Base-by-base conservation (phyloP, 2,329 filamentous ascomycete species). In the Alternaria viburni region DNA sequence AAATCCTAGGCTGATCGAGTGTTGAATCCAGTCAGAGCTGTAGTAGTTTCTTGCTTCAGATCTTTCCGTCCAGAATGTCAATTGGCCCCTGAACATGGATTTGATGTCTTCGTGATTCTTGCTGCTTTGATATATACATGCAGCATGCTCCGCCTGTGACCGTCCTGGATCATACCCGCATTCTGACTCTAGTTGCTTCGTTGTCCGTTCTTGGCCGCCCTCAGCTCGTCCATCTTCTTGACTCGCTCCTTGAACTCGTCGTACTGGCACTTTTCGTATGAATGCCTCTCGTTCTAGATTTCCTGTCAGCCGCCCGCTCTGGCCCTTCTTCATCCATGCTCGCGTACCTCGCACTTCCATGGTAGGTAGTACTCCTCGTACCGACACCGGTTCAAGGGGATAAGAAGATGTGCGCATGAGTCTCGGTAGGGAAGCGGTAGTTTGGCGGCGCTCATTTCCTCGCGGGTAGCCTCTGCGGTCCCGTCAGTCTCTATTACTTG, bases 221-320 rank as follows among this genome's bases (percentile, higher is more conserved):
- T 88, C 78, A 99, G 84, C 86, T 99, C 94, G 76, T 98, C 90
- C 96, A 99, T 99, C 90, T 97, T 98, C 78, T 91, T 93, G 69
- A 99, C 96, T 62, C 96, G 90, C 87, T 95, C 93, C 89, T 97
- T 97, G 87, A 99, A 99, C 81, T 98, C 96, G 69, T 92, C 92
- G 83, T 99, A 99, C 79, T 99, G 96, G 88, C 96, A 99, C 83
- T 98, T 98, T 81, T 99, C 96, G 86, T 99, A 99, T 78, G 90
- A 91, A 84, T 99, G 96, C 85, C 96, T 88, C 86, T 99, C 96
- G 81, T 93, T 90, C 96, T 98, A 79, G 63, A 17, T 9, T 23
- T 11, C 21, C 2, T 4, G 64, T 78, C 59, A 76, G 72, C 62
- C 55, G 5, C 23, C 41, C 32, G n/a, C 54, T 26, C 17, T 44